Evolutionary conservation across 2,329 filamentous ascomycete species (phyloP), one percentile per base, ranked within the genome.

Genomic region (Eutypa lata): DNA sequence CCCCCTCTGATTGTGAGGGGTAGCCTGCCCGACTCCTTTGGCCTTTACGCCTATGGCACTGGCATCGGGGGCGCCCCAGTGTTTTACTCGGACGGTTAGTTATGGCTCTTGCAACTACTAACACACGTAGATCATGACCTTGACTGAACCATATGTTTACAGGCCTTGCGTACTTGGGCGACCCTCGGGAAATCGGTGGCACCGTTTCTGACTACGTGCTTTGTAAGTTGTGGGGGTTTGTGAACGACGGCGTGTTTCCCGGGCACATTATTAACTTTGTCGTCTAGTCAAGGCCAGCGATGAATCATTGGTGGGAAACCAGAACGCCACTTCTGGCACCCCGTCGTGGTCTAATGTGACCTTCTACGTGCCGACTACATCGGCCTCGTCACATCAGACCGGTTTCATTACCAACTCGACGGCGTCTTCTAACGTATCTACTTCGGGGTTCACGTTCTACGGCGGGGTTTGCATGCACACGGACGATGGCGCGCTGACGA

Each of bases 1-100:
- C 8, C 31, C 16, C 13, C 35, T 38, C 35, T 7, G 16, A 14
- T 38, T 38, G n/a, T 14, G 35, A 38, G 35, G 35, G 13, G 13
- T 14, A 38, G 13, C 13, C 6, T 38, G 35, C 35, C 35, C 16
- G 35, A 38, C 5, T 7, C 47, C 2, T 67, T 67, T 50, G 52
- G 57, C n/a, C 51, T 66, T 8, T 67, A 64, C 38, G 65, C 62
- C 47, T 67, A 65, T 47, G 63, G 65, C 19, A 16, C 48, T 5
- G 57, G 57, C 14, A 64, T 67, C 45, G 53, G 61, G 7, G 64
- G 65, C 7, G 54, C 61, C 2, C 52, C 59, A 7, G 21, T 67
- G 19, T 61, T 65, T 51, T 62, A 58, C 31, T 53, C 55, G 14
- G 55, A 60, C 18, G 58, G 64, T 67, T 51, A 50, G 58, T 49